These are phyloP conservation scores for Lepiota brunneoincarnata DNA, from an alignment of 768 basidiomycete species.

Conservation along the genomic window DNA sequence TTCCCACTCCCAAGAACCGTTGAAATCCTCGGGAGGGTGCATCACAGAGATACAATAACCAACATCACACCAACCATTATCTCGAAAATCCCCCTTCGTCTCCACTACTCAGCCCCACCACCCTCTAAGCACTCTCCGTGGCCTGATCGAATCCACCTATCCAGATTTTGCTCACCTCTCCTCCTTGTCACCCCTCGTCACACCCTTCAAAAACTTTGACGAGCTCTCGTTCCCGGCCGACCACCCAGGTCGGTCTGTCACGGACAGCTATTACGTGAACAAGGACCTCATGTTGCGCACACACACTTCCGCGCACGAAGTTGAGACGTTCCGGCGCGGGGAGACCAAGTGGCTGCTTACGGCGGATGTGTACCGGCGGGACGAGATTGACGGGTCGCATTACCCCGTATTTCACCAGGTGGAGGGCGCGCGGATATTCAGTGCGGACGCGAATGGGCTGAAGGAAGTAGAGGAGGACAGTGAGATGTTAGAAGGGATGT, in stretches of 20 bases:
- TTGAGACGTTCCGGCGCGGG: constrained; percentile 80
- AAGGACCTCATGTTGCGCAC: constrained; percentile 89
- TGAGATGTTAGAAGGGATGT: constrained; percentile 49
- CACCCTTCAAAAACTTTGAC: constrained; percentile 92
- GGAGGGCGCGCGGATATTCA: constrained; percentile 88
- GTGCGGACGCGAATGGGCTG: constrained; percentile 53
- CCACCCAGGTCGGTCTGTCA: constrained; percentile 87
- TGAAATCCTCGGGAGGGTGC: constrained; percentile 60
- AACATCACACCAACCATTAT: constrained; percentile 87
- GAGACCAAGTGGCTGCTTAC: constrained; percentile 85
- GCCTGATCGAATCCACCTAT: constrained; percentile 84
- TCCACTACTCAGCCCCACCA: constrained; percentile 79
- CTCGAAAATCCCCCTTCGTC: constrained; percentile 69
- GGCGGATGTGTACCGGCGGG: constrained; percentile 95
- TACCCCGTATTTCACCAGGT: constrained; percentile 99
- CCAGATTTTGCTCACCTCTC: constrained; percentile 68
- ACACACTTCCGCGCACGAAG: constrained; percentile 98
- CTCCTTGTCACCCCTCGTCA: constrained; percentile 85
- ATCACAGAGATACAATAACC: constrained; percentile 74
- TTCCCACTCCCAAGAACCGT: constrained; percentile 20
- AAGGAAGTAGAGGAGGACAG: constrained; percentile 73
- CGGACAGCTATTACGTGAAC: constrained; percentile 97
- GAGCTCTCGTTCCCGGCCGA: constrained; percentile 91
- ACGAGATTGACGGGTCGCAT: constrained; percentile 96
- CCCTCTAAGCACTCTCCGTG: constrained; percentile 83